Percentiles rank a stretch among this genome's conserved stretches.
Evolutionary conservation across 768 basidiomycete species (phyloP).

Genomic region (Scleroderma bovista): DNA sequence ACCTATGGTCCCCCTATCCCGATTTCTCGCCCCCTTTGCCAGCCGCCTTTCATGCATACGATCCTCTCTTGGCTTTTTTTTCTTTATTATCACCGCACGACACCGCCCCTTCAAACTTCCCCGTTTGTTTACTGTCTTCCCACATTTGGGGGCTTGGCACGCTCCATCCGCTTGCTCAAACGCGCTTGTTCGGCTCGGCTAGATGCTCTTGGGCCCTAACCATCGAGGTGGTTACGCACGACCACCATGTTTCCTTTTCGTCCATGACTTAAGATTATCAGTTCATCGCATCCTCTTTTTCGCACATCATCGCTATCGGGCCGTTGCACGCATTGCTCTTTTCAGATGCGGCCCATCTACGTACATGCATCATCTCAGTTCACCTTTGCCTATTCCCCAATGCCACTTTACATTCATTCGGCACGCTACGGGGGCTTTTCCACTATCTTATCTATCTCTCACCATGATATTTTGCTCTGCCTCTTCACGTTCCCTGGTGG

Average conservation of each 20-base stretch:
- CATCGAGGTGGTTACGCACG: background rate
- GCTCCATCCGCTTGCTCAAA: background rate
- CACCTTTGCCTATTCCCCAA: background rate
- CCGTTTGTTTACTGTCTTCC: slow-evolving; percentile 20
- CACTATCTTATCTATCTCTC: no score
- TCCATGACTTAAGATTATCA: background rate
- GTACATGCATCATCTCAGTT: background rate
- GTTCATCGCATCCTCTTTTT: background rate
- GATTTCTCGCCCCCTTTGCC: background rate
- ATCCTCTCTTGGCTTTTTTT: background rate
- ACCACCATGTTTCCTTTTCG: background rate
- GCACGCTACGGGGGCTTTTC: background rate
- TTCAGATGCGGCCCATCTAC: background rate
- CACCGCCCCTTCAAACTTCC: slow-evolving; percentile 6
- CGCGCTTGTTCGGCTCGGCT: background rate
- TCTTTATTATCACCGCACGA: slow-evolving; percentile 6
- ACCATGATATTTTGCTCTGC: no score
- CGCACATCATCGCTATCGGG: background rate
- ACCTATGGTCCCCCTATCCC: background rate
- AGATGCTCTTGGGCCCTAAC: background rate
- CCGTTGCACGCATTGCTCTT: background rate
- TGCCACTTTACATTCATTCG: background rate
- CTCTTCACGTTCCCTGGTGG: no score
- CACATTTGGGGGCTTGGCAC: slow-evolving; percentile 14
- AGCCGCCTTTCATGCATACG: background rate